Percentiles rank a stretch among this genome's conserved stretches.
Evolutionary conservation across 495 filamentous ascomycete species (phyloP).

Genomic region (Lasiosphaeris hirsuta): DNA sequence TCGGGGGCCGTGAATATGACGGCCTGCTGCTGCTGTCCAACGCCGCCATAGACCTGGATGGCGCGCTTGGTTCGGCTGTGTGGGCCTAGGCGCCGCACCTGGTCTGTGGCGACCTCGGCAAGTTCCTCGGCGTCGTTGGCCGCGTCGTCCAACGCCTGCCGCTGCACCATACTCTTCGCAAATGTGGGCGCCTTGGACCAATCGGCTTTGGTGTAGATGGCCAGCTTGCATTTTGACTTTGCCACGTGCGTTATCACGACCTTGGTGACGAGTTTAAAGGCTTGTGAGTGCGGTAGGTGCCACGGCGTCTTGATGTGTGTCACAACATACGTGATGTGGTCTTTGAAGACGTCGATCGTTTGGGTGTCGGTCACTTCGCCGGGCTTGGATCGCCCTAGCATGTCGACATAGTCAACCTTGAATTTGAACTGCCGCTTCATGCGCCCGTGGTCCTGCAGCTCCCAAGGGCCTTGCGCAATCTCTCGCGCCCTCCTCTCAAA

Average conservation of each 20-base stretch:
- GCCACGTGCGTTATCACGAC: constrained; percentile 90
- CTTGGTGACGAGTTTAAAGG: constrained; percentile 83
- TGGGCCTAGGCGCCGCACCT: constrained; percentile 76
- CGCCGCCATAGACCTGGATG: constrained; percentile 81
- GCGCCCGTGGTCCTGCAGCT: constrained; percentile 60
- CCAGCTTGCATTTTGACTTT: constrained; percentile 88
- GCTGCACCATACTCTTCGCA: constrained; percentile 70
- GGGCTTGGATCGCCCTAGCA: constrained; percentile 57
- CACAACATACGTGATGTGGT: constrained; percentile 93
- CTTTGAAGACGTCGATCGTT: constrained; percentile 85
- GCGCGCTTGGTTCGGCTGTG: constrained; percentile 87
- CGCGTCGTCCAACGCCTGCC: constrained; percentile 75
- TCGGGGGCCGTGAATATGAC: constrained; percentile 57
- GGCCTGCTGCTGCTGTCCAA: constrained; percentile 68
- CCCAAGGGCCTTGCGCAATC: constrained; percentile 85
- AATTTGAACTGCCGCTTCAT: constrained; percentile 78
- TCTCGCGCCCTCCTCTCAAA: constrained; percentile 77
- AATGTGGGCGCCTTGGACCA: constrained; percentile 70
- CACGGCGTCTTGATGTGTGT: constrained; percentile 85
- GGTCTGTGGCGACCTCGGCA: constrained; percentile 78
- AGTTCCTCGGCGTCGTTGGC: constrained; percentile 82
- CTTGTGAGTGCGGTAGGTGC: constrained; percentile 77
- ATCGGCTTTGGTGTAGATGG: constrained; percentile 80
- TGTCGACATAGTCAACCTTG: constrained; percentile 62
- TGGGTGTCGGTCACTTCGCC: constrained; percentile 76